Conservation (phyloP, 2,329 filamentous ascomycete genomes). For the Gaeumannomyces sp. region DNA sequence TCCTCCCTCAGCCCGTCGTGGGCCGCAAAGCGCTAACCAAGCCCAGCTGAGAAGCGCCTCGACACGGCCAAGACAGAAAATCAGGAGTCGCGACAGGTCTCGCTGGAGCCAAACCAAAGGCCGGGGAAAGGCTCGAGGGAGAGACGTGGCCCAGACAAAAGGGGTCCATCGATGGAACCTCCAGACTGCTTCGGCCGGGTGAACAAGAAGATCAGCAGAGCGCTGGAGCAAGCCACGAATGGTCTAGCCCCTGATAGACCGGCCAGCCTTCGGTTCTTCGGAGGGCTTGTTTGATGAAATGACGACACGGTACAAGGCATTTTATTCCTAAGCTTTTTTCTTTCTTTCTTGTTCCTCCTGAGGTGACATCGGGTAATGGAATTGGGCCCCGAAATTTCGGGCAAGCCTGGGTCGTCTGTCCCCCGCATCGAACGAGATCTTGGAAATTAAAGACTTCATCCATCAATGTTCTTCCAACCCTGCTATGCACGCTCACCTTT, state of each 20-base stretch:
- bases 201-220: not conserved
- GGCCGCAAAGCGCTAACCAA: not conserved
- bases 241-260: not conserved
- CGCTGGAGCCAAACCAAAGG: not conserved
- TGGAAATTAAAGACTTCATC: not conserved
- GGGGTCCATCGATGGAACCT: not conserved
- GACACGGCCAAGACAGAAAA: not conserved
- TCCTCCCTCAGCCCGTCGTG: not conserved
- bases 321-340: not conserved
- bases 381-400: not conserved
- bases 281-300: not conserved
- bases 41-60: not conserved
- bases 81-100: not conserved
- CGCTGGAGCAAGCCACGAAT: not conserved
- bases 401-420: too few species aligned
- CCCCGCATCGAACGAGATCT: not conserved
- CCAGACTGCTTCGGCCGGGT: not conserved
- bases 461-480: not conserved
- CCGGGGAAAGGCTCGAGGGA: not conserved
- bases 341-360: too few species aligned
- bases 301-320: not conserved
- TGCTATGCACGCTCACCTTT: not conserved
- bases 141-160: not conserved
- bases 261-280: not conserved
- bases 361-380: not conserved